Base-by-base conservation (phyloP, 2,329 filamentous ascomycete species). In the Xylaria arbuscula region DNA sequence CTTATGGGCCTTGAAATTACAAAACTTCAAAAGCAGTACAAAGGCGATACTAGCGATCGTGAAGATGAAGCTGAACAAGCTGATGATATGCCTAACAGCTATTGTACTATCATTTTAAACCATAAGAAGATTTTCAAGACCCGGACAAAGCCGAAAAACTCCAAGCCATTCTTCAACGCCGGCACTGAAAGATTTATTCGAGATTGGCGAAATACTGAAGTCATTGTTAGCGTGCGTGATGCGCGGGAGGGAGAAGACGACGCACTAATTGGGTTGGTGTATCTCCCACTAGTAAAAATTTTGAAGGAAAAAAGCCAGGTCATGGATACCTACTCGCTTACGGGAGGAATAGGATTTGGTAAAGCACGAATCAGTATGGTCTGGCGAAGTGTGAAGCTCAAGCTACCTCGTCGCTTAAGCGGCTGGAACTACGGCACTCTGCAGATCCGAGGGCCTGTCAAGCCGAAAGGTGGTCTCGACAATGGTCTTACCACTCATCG, bases 151-250 rank as follows among this genome's bases (percentile, higher is more conserved):
- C 91, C 92, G 0, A 92, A 93, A 80, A 93, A 93, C 70, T 86
- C 89, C 0, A 93, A 92, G 73, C 92, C 92, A 0, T 93, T 93
- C 78, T 93, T 92, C 83, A 93, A 93, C 71, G 91, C 92, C 2
- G 90, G 90, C 6, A 92, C 88, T 1, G 92, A 94, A 77, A 86
- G 90, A 5, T 92, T 93, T 70, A 84, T 93, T 47, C 83, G 87
- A 13, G 89, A 93, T 76, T 93, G 90, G 86, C 83, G 82, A 17
- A 87, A 85, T 13, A 86, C 89, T 1, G 90, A 93, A 76, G 83
- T 93, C 38, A 89, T 92, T 71, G 81, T 94, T 36, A 84, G 86
- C 1, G 90, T 93, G 1, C 86, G 90, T 11, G 92, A 93, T 75
- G 83, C 87, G 22, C 85, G 91, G 4, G 83, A 92, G 24, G 87